A percentile compares a stretch with the other conserved stretches of the same genome.
phyloP scores from a whole-genome alignment of 2,329 filamentous ascomycete species.

The Colletotrichum kahawae region DNA sequence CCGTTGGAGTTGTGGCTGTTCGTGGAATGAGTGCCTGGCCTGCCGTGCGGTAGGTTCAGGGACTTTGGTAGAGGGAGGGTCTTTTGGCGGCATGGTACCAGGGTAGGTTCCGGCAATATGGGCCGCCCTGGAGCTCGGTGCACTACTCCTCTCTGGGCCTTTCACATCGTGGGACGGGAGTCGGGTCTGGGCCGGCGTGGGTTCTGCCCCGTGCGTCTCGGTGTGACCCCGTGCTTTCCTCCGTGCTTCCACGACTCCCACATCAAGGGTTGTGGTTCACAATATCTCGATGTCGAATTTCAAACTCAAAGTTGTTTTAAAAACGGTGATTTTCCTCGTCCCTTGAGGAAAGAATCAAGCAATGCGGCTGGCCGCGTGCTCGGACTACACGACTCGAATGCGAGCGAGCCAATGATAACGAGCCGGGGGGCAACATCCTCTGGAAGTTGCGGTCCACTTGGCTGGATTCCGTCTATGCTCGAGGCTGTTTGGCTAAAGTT shows the following conservation, averaged over 20 bases:
- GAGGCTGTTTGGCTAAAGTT: not conserved
- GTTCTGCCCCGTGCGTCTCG: not conserved
- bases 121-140: too few species aligned
- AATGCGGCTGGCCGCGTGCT: not conserved
- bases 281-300: rapidly evolving
- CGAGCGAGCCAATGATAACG: not conserved
- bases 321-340: rapidly evolving
- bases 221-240: not conserved
- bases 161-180: not conserved
- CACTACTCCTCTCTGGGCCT: not conserved
- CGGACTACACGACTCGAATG: not conserved
- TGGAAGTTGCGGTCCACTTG: not conserved
- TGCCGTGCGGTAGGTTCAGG: not conserved
- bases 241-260: not conserved
- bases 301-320: not conserved
- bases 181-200: not conserved
- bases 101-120: not conserved
- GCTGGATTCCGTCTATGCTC: rapidly evolving
- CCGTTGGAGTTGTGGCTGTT: not conserved
- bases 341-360: rapidly evolving
- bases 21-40: not conserved
- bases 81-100: not conserved
- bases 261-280: rapidly evolving
- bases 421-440: not conserved
- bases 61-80: not conserved